Conservation (phyloP, 306 rosid genomes). For the Lithocarpus polystachyus region DNA sequence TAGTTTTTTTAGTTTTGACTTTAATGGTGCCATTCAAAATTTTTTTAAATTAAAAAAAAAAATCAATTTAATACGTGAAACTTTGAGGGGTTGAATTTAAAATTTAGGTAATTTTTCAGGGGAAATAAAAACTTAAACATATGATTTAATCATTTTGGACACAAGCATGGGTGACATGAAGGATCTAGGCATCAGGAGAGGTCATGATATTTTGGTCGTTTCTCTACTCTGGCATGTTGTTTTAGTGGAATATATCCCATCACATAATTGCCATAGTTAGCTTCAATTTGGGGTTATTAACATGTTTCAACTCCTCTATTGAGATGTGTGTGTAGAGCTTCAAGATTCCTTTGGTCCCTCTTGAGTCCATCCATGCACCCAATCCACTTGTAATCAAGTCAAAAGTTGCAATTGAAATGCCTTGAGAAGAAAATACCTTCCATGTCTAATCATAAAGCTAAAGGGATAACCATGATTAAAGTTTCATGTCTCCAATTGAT, state of each 20-base stretch:
- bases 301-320: constrained; percentile 27
- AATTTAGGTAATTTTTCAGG: too few species aligned
- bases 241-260: constrained; percentile 19
- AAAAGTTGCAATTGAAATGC: constrained; percentile 66
- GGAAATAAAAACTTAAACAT: too few species aligned
- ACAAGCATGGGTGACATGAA: background rate
- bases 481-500: constrained; percentile 44
- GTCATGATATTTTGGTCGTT: background rate
- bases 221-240: background rate
- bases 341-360: constrained; percentile 52
- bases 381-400: constrained; percentile 57
- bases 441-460: constrained; percentile 40
- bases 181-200: background rate
- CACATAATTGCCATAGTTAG: constrained; percentile 30
- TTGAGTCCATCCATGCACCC: constrained; percentile 28
- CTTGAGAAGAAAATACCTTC: constrained; percentile 49
- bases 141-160: too few species aligned
- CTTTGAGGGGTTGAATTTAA: too few species aligned
- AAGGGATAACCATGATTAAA: constrained; percentile 39
- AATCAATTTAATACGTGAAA: too few species aligned
- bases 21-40: too few species aligned
- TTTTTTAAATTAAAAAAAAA: too few species aligned
- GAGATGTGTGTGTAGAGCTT: constrained; percentile 6
- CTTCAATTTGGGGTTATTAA: constrained; percentile 41
- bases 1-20: too few species aligned